Percentiles rank a stretch among this genome's conserved stretches.
Conservation (phyloP, 305 asterid genomes). For the Galium porrigens region DNA sequence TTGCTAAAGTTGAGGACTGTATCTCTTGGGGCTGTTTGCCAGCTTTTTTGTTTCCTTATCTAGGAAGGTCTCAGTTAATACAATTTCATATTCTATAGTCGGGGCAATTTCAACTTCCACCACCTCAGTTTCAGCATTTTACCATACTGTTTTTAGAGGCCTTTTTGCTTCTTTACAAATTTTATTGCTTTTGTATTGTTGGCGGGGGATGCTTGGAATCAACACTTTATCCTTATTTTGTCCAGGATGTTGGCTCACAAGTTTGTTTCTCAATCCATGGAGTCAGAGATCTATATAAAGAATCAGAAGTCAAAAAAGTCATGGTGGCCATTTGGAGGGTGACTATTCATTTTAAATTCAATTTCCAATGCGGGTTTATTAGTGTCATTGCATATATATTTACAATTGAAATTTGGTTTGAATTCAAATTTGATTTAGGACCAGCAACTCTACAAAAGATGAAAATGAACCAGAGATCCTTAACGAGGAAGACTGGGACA, state of each 20-base stretch:
- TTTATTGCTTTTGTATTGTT: background rate
- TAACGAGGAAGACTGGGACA: constrained; percentile 85
- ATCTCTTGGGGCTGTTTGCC: background rate
- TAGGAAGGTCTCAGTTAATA: background rate
- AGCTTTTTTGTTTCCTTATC: background rate
- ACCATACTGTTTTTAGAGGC: background rate
- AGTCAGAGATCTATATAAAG: constrained; percentile 38
- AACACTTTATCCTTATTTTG: constrained; percentile 12
- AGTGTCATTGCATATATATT: constrained; percentile 5
- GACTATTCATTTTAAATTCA: constrained; percentile 16
- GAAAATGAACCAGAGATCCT: constrained; percentile 62
- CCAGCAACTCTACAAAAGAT: constrained; percentile 47
- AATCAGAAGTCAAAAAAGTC: constrained; percentile 53
- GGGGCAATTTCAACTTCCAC: background rate
- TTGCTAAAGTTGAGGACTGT: background rate
- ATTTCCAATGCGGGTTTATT: constrained; percentile 11
- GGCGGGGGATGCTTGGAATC: constrained; percentile 3
- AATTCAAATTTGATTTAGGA: constrained; percentile 33
- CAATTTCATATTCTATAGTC: background rate
- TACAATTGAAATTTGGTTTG: constrained; percentile 14
- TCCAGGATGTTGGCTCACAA: constrained; percentile 97
- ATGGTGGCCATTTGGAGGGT: constrained; percentile 98
- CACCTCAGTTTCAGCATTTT: background rate
- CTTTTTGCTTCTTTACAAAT: background rate
- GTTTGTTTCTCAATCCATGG: constrained; percentile 66